These are phyloP conservation scores for Paraconiothyrium brasiliense DNA, from an alignment of 2,329 filamentous ascomycete species.

Conservation along the genomic window DNA sequence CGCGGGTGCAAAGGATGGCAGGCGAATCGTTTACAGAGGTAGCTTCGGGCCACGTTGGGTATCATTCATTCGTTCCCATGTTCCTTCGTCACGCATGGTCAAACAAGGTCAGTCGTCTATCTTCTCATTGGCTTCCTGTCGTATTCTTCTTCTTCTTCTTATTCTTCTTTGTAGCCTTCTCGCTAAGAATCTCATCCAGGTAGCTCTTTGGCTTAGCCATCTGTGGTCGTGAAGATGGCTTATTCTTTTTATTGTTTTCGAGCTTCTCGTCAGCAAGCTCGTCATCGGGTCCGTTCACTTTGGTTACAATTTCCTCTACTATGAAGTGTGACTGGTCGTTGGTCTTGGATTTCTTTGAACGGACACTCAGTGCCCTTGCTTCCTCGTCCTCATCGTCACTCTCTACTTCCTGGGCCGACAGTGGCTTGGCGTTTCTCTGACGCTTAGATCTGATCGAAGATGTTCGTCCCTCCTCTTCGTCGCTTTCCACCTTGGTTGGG, in stretches of 20 bases:
- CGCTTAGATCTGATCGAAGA: conserved; percentile 46
- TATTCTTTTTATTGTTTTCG: conserved; percentile 5
- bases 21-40: neutral
- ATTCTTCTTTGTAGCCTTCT: conserved; percentile 63
- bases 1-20: neutral
- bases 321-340: conserved; percentile 16
- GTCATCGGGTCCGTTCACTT: neutral
- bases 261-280: neutral
- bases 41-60: conserved; percentile 7
- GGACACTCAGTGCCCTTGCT: neutral
- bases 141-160: conserved; percentile 31
- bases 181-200: conserved; percentile 63
- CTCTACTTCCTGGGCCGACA: conserved; percentile 12
- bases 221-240: neutral
- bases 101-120: neutral
- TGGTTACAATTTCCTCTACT: conserved; percentile 14
- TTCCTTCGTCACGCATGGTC: neutral
- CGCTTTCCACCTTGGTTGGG: conserved; percentile 42
- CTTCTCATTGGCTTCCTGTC: conserved; percentile 17
- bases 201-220: conserved; percentile 58
- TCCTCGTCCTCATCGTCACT: conserved; percentile 25
- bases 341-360: conserved; percentile 13
- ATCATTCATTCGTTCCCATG: conserved; percentile 5
- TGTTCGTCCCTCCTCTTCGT: conserved; percentile 52
- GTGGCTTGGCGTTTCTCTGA: conserved; percentile 31